Evolutionary conservation across 2,329 filamentous ascomycete species (phyloP), one percentile per base, ranked within the genome.

Genomic region (Zymoseptoria passerinii): DNA sequence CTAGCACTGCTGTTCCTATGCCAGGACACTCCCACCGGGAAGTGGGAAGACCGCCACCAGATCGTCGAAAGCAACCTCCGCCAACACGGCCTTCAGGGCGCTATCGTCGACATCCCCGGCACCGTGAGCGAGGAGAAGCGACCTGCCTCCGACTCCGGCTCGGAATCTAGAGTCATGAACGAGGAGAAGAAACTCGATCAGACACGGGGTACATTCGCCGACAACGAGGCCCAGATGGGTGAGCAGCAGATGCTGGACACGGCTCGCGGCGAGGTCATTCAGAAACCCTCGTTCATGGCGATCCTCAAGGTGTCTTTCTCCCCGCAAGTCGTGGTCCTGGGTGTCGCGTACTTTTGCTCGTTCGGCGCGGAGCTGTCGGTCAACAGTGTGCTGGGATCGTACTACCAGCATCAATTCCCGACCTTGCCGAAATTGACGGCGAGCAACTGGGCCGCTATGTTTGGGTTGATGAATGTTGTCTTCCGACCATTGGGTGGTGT

Each of bases 21-120:
- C 68, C 84, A 88, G 1, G 91, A 96, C 69, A 92, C 89, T 0
- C 91, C 91, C 0, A 88, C 84, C 0, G 91, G 92, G 35, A 85
- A 67, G 28, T 96, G 91, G 91, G 81, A 82, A 6, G 86, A 92
- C 48, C 84, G 90, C 28, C 79, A 84, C 54, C 75, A 82, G 50
- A 81, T 79, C 62, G 78, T 81, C 1, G 76, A 82, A 57, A 78
- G 81, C 63, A 81, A 78, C 71, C 76, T 81, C 54, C 76, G 74
- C 52, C 72, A 73, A 13, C 78, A 82, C 66, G 74, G 76, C 8
- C 66, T 78, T 28, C 66, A 69, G 7, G 72, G 73, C 6, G 73
- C 72, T 19, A 74, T 85, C 29, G 80, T 84, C 48, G 65, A 74
- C 44, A 73, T 83, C 6, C 77, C 82, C 1, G 80, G 78, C 16